A percentile compares a stretch with the other conserved stretches of the same genome.
These are phyloP conservation scores for Cornus suecica DNA, from an alignment of 148 eudicot species.

Conservation along the genomic window DNA sequence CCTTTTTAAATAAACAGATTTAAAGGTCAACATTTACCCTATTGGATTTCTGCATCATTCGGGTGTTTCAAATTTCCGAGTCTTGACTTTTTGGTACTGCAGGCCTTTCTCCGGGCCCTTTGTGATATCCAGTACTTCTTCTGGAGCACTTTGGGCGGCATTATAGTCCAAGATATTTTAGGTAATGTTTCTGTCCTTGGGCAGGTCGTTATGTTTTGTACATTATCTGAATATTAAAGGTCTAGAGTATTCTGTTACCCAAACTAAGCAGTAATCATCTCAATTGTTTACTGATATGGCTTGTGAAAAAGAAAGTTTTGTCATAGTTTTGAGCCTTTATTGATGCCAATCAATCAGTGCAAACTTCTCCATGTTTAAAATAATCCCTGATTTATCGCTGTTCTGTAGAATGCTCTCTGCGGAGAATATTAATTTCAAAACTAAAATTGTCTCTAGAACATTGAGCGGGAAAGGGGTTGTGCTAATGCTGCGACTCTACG, in stretches of 20 bases:
- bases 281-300: background rate
- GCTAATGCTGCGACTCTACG: background rate
- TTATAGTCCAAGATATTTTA: constrained; percentile 40
- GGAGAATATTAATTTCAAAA: too few species aligned
- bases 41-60: constrained; percentile 23
- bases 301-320: background rate
- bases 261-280: background rate
- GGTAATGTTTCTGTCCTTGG: constrained; percentile 34
- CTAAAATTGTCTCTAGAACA: background rate
- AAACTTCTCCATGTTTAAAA: too few species aligned
- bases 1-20: constrained; percentile 37
- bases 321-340: background rate
- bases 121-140: constrained; percentile 46
- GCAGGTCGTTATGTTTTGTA: background rate
- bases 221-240: background rate
- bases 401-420: too few species aligned
- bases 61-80: constrained; percentile 31
- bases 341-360: background rate
- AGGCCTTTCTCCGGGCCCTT: constrained; percentile 59
- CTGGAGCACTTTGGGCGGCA: constrained; percentile 73
- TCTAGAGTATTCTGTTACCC: background rate
- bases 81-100: constrained; percentile 34
- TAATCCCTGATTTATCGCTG: too few species aligned
- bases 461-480: background rate
- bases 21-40: constrained; percentile 18